A percentile compares a stretch with the other conserved stretches of the same genome.
phyloP scores from a whole-genome alignment of 2,329 filamentous ascomycete species.

The Parastagonospora nodorum region DNA sequence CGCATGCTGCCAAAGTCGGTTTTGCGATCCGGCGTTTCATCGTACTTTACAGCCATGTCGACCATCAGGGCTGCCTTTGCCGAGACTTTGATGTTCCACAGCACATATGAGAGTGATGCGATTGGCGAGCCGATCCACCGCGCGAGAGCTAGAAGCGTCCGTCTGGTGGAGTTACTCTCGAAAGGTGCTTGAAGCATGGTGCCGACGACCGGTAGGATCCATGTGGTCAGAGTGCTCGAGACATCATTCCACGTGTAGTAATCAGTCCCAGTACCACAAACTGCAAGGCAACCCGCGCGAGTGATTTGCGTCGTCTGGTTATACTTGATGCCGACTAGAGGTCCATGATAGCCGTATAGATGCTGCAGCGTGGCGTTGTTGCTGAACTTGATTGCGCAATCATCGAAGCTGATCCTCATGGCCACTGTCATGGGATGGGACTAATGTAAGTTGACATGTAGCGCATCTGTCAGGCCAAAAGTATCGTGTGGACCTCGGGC shows the following conservation, averaged over 20 bases:
- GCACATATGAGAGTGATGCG: slow-evolving; percentile 42
- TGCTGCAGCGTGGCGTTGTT: slow-evolving; percentile 11
- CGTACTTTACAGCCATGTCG: slow-evolving; percentile 45
- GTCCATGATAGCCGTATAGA: slow-evolving; percentile 24
- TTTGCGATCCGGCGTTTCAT: slow-evolving; percentile 28
- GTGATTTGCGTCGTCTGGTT: slow-evolving; percentile 36
- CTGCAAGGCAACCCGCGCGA: slow-evolving; percentile 34
- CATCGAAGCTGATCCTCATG: slow-evolving; percentile 14
- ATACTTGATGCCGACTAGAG: slow-evolving; percentile 13
- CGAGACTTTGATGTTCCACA: slow-evolving; percentile 50
- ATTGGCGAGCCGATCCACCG: slow-evolving; percentile 48
- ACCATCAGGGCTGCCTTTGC: slow-evolving; percentile 49
- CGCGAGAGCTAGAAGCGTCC: slow-evolving; percentile 44
- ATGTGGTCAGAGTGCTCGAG: slow-evolving; percentile 46
- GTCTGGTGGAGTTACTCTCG: slow-evolving; percentile 46
- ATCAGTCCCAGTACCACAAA: slow-evolving; percentile 41
- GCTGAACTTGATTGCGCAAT: background rate
- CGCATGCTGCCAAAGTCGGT: slow-evolving; percentile 46
- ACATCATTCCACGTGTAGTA: slow-evolving; percentile 42
- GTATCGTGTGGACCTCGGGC: slow-evolving; percentile 1
- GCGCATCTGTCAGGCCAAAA: no score
- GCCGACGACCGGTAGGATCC: slow-evolving; percentile 48
- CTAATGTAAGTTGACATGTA: background rate
- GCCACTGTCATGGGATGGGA: background rate
- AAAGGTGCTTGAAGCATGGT: slow-evolving; percentile 49